These are phyloP conservation scores for Arthrinium puccinioides DNA, from an alignment of 2,329 filamentous ascomycete genomes.

Conservation along the genomic window DNA sequence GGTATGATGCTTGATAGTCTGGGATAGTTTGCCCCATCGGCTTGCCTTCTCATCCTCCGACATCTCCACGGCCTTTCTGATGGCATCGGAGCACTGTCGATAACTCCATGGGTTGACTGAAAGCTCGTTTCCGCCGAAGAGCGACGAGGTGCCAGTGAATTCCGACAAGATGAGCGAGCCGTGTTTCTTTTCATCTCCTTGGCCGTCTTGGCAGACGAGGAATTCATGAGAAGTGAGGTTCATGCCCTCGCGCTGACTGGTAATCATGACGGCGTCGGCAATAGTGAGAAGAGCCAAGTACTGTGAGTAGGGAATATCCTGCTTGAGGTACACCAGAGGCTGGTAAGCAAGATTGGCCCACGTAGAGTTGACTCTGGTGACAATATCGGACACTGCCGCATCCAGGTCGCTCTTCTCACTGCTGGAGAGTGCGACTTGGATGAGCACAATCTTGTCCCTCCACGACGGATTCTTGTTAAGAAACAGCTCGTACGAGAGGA, in stretches of 20 bases:
- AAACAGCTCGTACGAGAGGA: conserved; percentile 87
- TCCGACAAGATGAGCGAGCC: conserved; percentile 89
- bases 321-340: conserved; percentile 86
- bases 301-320: conserved; percentile 87
- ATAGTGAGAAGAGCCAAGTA: conserved; percentile 88
- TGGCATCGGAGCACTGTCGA: conserved; percentile 76
- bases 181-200: conserved; percentile 64
- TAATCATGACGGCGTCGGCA: conserved; percentile 89
- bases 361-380: conserved; percentile 85
- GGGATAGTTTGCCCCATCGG: conserved; percentile 68
- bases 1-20: conserved; percentile 72
- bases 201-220: conserved; percentile 85
- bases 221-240: conserved; percentile 94
- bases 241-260: conserved; percentile 94
- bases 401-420: conserved; percentile 84
- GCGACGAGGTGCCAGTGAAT: conserved; percentile 84
- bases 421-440: conserved; percentile 88
- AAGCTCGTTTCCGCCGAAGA: conserved; percentile 75
- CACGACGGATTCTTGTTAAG: conserved; percentile 89
- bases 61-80: conserved; percentile 80
- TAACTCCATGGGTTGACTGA: conserved; percentile 96
- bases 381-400: conserved; percentile 84
- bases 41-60: conserved; percentile 61
- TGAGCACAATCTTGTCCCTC: conserved; percentile 80
- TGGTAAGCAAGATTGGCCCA: conserved; percentile 90